Percentiles rank a stretch among this genome's conserved stretches.
phyloP scores from a whole-genome alignment of 306 rosid genomes.

The Sesbania bispinosa region DNA sequence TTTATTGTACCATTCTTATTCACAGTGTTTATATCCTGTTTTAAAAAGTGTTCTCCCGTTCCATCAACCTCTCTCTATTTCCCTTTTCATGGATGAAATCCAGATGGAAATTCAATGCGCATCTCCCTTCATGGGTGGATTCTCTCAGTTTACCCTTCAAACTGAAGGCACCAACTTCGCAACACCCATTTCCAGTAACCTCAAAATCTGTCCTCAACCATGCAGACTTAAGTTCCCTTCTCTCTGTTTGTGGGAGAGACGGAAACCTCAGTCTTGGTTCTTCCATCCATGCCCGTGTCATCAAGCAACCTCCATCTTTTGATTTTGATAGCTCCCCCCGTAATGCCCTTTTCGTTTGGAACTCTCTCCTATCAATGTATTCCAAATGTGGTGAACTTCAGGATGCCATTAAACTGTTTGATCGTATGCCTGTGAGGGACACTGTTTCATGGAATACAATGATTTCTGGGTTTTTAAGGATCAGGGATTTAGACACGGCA shows the following conservation, averaged over 20 bases:
- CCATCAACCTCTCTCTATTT: background rate
- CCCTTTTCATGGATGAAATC: slow-evolving; percentile 73
- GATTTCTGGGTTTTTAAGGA: slow-evolving; percentile 61
- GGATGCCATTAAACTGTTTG: slow-evolving; percentile 60
- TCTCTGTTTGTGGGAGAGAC: slow-evolving; percentile 56
- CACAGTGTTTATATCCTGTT: too few relatives aligned
- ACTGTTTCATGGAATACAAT: slow-evolving; percentile 73
- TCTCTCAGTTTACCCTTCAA: slow-evolving; percentile 37
- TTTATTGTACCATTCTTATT: too few relatives aligned
- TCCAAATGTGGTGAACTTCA: slow-evolving; percentile 37
- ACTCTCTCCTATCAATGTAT: slow-evolving; percentile 65
- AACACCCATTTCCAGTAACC: slow-evolving; percentile 34
- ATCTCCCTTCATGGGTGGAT: slow-evolving; percentile 38
- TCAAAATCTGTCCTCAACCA: slow-evolving; percentile 49
- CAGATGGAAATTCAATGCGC: slow-evolving; percentile 48
- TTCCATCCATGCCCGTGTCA: slow-evolving; percentile 72
- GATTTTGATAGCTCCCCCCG: slow-evolving; percentile 21
- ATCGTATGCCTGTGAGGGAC: slow-evolving; percentile 57
- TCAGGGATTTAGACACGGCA: slow-evolving; percentile 39
- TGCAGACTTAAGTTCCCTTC: slow-evolving; percentile 42
- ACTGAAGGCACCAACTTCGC: slow-evolving; percentile 22
- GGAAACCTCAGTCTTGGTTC: slow-evolving; percentile 54
- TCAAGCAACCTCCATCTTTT: slow-evolving; percentile 42
- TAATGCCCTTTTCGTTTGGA: slow-evolving; percentile 56
- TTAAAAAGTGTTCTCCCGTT: background rate